phyloP scores from a whole-genome alignment of 306 rosid species.

The Geum urbanum region DNA sequence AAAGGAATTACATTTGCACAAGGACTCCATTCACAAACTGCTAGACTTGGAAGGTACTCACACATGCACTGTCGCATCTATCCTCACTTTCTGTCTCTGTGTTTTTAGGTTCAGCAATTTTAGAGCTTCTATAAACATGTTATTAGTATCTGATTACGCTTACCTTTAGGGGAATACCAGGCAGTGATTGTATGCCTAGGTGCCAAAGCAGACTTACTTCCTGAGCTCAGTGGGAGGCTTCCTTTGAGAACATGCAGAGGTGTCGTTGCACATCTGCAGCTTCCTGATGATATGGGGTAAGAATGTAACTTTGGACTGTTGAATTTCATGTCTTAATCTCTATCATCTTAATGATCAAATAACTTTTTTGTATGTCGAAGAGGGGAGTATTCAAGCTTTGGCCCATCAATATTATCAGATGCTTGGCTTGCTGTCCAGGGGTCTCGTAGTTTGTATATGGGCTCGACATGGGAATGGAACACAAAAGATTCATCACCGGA shows the following conservation, averaged over 20 bases:
- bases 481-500: constrained; percentile 59
- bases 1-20: constrained; percentile 51
- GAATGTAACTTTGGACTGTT: background rate
- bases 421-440: constrained; percentile 85
- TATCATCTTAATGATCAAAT: background rate
- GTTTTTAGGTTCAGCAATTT: constrained; percentile 1
- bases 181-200: constrained; percentile 82
- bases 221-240: constrained; percentile 80
- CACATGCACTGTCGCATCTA: background rate
- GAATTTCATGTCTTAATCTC: background rate
- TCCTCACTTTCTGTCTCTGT: background rate
- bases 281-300: constrained; percentile 54
- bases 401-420: constrained; percentile 79
- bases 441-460: constrained; percentile 16
- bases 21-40: constrained; percentile 48
- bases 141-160: background rate
- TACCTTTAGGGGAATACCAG: constrained; percentile 60
- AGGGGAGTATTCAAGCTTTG: constrained; percentile 50
- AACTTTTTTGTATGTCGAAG: constrained; percentile 37
- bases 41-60: constrained; percentile 70
- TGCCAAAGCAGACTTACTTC: constrained; percentile 72
- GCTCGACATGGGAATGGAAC: constrained; percentile 88
- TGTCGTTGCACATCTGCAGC: constrained; percentile 68
- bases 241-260: constrained; percentile 94
- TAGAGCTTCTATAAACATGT: background rate